These are phyloP conservation scores for Naematelia aurantialba DNA, from an alignment of 768 basidiomycete genomes.

Conservation along the genomic window DNA sequence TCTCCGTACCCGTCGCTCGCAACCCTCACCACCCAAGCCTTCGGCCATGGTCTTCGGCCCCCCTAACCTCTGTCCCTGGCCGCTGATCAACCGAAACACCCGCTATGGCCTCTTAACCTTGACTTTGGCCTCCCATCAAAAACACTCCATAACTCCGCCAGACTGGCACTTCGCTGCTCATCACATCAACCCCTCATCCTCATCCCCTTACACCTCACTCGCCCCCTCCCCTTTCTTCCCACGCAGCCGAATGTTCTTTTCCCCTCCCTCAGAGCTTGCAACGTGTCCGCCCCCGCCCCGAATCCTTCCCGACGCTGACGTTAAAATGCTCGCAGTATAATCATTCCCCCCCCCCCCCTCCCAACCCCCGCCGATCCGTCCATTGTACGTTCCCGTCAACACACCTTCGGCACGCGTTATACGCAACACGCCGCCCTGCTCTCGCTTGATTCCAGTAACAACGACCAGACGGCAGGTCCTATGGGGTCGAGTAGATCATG, in stretches of 20 bases:
- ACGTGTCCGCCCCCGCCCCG: neutral
- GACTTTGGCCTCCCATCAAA: too few species aligned
- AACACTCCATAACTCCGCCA: too few species aligned
- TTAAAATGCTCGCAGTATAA: neutral
- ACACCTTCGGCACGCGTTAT: neutral
- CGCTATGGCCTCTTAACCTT: neutral
- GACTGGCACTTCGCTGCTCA: too few species aligned
- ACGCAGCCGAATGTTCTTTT: neutral
- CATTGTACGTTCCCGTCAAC: neutral
- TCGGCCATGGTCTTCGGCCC: neutral
- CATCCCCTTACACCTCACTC: neutral
- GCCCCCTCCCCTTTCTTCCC: neutral
- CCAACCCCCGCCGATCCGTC: neutral
- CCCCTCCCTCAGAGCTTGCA: neutral
- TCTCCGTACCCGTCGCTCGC: too few species aligned
- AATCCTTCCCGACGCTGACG: neutral
- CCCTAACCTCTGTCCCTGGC: neutral
- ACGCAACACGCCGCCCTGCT: neutral
- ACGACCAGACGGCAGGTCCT: neutral
- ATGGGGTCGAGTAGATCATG: slow-evolving; percentile 15
- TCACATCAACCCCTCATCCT: neutral
- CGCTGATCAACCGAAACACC: neutral
- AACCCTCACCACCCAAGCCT: neutral
- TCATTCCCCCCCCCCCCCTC: neutral
- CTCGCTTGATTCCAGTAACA: neutral